Percentiles rank a stretch among this genome's conserved stretches.
phyloP scores from a whole-genome alignment of 2,329 filamentous ascomycete genomes.

The Colletotrichum nymphaeae region DNA sequence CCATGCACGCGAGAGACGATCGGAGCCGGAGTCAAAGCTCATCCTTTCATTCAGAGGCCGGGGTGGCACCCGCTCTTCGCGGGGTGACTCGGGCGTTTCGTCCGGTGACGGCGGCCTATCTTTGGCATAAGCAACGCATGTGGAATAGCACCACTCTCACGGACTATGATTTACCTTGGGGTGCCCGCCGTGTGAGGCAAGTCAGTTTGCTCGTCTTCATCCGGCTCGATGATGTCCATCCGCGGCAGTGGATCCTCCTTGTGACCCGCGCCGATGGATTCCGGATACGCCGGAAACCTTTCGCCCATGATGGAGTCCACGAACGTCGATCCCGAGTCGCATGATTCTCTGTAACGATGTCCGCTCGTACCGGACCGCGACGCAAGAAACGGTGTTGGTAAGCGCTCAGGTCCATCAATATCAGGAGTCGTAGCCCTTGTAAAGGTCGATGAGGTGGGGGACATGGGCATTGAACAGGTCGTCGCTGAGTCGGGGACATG shows the following conservation, averaged over 20 bases:
- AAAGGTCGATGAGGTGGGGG: conserved; percentile 36
- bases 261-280: conserved; percentile 6
- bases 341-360: conserved; percentile 39
- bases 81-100: conserved; percentile 3
- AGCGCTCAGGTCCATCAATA: conserved; percentile 27
- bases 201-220: conserved; percentile 8
- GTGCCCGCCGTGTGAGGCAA: conserved; percentile 21
- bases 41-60: conserved; percentile 28
- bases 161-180: conserved; percentile 17
- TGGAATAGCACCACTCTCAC: background rate
- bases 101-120: conserved; percentile 12
- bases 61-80: background rate
- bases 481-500: conserved; percentile 53
- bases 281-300: conserved; percentile 30
- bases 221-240: conserved; percentile 37
- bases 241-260: conserved; percentile 45
- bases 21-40: conserved; percentile 35
- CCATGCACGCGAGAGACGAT: conserved; percentile 34
- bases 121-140: background rate
- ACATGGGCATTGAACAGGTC: conserved; percentile 45
- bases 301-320: conserved; percentile 38
- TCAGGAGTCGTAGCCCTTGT: conserved; percentile 37
- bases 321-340: conserved; percentile 51
- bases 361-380: conserved; percentile 15
- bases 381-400: conserved; percentile 28